A percentile compares a stretch with the other conserved stretches of the same genome.
Evolutionary conservation across 2,329 filamentous ascomycete genomes (phyloP).

Genomic region (Phaeosphaeria sp.): DNA sequence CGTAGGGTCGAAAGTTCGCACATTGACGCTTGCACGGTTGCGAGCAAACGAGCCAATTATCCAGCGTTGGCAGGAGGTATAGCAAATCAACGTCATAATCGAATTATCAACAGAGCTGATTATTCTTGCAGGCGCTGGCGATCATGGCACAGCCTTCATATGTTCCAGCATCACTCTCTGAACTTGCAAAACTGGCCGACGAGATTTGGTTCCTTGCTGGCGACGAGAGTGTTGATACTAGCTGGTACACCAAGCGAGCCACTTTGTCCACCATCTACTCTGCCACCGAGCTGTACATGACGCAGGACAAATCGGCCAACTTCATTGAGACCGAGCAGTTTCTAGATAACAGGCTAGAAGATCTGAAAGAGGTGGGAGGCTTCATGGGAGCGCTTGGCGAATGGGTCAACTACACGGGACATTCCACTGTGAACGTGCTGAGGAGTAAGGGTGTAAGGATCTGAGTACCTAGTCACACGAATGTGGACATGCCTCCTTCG

Average conservation of each 20-base stretch:
- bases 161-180: slow-evolving; percentile 75
- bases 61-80: slow-evolving; percentile 84
- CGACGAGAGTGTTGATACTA: slow-evolving; percentile 79
- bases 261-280: slow-evolving; percentile 73
- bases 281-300: slow-evolving; percentile 87
- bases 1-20: slow-evolving; percentile 70
- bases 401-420: slow-evolving; percentile 83
- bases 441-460: slow-evolving; percentile 88
- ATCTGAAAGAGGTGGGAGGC: slow-evolving; percentile 68
- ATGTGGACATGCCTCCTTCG: no score
- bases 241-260: slow-evolving; percentile 83
- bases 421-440: slow-evolving; percentile 79
- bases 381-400: slow-evolving; percentile 70
- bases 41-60: slow-evolving; percentile 76
- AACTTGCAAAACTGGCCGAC: slow-evolving; percentile 83
- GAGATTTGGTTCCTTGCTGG: slow-evolving; percentile 91
- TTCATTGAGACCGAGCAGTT: slow-evolving; percentile 82
- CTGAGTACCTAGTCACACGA: no score
- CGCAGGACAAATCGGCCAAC: slow-evolving; percentile 77
- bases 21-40: slow-evolving; percentile 77
- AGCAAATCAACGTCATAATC: not conserved
- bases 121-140: slow-evolving; percentile 72
- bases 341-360: slow-evolving; percentile 75
- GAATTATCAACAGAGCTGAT: not conserved
- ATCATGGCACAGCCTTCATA: slow-evolving; percentile 87